These are phyloP conservation scores for Miamiensis avidus DNA, from an alignment of 169 alveolate species.

Conservation along the genomic window DNA sequence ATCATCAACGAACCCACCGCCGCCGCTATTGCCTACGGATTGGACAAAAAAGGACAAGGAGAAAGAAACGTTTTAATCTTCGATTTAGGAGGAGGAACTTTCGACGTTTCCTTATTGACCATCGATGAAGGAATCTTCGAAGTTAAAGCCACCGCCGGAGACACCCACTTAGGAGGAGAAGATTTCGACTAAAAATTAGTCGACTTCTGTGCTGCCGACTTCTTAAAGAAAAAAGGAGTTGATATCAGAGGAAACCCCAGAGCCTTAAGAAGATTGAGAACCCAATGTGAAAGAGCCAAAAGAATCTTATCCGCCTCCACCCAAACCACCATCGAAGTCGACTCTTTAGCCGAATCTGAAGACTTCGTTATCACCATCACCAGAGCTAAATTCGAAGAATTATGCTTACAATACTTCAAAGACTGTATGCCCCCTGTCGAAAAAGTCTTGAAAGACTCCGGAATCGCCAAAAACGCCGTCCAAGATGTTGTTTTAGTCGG, in stretches of 20 bases:
- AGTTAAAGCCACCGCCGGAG: slow-evolving; percentile 71
- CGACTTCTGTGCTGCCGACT: slow-evolving; percentile 63
- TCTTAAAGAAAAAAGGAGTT: slow-evolving; percentile 50
- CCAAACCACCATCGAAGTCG: slow-evolving; percentile 62
- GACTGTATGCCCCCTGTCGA: slow-evolving; percentile 75
- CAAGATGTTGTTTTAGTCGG: slow-evolving; percentile 98
- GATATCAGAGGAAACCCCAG: slow-evolving; percentile 58
- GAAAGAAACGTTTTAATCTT: slow-evolving; percentile 71
- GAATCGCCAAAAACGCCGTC: slow-evolving; percentile 62
- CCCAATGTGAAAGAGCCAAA: slow-evolving; percentile 66
- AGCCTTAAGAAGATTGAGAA: slow-evolving; percentile 63
- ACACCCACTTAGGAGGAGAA: slow-evolving; percentile 72
- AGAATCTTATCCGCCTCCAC: slow-evolving; percentile 57
- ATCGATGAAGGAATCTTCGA: slow-evolving; percentile 80
- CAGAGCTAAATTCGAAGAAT: slow-evolving; percentile 80
- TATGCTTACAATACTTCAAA: slow-evolving; percentile 71
- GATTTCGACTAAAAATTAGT: slow-evolving; percentile 64
- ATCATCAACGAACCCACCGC: slow-evolving; percentile 99
- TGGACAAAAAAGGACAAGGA: slow-evolving; percentile 90
- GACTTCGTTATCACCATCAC: slow-evolving; percentile 63
- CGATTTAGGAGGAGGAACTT: slow-evolving; percentile 87
- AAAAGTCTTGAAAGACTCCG: slow-evolving; percentile 58
- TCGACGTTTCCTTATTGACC: slow-evolving; percentile 81
- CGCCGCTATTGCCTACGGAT: slow-evolving; percentile 98
- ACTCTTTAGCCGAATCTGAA: slow-evolving; percentile 63